Conservation (phyloP, 2,329 filamentous ascomycete genomes). For the Cordyceps tenuipes region DNA sequence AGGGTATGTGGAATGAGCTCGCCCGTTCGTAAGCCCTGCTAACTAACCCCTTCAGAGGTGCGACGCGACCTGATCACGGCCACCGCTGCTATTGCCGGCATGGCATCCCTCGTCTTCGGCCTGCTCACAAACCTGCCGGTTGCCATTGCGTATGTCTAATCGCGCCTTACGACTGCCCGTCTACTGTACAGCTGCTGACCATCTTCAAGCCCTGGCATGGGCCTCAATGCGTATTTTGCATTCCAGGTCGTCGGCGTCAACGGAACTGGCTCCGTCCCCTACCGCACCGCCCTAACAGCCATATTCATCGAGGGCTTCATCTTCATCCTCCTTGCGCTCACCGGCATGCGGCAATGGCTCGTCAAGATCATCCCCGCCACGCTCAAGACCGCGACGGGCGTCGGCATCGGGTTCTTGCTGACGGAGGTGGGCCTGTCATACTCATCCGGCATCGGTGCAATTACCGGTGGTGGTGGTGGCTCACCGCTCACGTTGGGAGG, state of each 20-base stretch:
- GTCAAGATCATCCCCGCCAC: slow-evolving; percentile 56
- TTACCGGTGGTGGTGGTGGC: slow-evolving; percentile 56
- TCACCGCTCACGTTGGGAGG: slow-evolving; percentile 73
- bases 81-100: slow-evolving; percentile 69
- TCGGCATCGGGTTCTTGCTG: slow-evolving; percentile 57
- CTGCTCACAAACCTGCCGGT: slow-evolving; percentile 76
- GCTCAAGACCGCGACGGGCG: slow-evolving; percentile 57
- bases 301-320: slow-evolving; percentile 58
- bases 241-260: slow-evolving; percentile 58
- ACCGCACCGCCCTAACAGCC: slow-evolving; percentile 52
- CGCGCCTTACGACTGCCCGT: not conserved
- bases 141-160: slow-evolving; percentile 55
- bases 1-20: slow-evolving; percentile 27
- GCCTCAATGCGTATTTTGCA: slow-evolving; percentile 59
- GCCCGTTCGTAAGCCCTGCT: not conserved
- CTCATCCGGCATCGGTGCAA: slow-evolving; percentile 71
- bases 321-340: slow-evolving; percentile 55
- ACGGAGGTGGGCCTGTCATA: slow-evolving; percentile 64
- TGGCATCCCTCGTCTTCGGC: slow-evolving; percentile 70
- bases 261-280: slow-evolving; percentile 48
- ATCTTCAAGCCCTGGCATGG: slow-evolving; percentile 51
- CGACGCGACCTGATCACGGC: slow-evolving; percentile 74
- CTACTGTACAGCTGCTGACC: not conserved
- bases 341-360: slow-evolving; percentile 66
- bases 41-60: slow-evolving; percentile 37